Conservation (phyloP, 805 yeast genomes). For the Teunomyces cretensis region DNA sequence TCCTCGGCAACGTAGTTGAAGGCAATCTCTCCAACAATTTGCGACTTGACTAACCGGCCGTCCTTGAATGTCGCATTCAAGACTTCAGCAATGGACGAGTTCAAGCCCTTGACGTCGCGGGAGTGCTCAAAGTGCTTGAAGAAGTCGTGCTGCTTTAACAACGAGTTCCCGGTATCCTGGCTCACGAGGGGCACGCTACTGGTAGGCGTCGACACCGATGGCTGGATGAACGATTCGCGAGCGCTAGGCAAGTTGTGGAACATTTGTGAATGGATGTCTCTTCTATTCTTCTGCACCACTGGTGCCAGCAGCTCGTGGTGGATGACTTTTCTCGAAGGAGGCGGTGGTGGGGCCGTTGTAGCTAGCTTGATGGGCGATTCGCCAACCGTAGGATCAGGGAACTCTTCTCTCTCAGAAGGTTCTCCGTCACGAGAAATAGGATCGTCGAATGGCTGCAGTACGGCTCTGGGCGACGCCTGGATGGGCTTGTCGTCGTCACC, state of each 20-base stretch:
- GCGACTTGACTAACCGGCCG: constrained; percentile 59
- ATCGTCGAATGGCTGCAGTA: neutral
- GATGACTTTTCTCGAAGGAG: constrained; percentile 54
- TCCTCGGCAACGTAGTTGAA: constrained; percentile 54
- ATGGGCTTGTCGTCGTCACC: constrained; percentile 39
- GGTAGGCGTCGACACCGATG: neutral
- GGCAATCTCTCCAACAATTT: constrained; percentile 83
- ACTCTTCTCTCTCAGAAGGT: neutral
- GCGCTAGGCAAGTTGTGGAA: constrained; percentile 47
- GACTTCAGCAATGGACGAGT: constrained; percentile 84
- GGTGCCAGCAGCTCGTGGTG: constrained; percentile 20
- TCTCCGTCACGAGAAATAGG: neutral
- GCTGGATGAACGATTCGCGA: constrained; percentile 22
- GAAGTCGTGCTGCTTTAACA: constrained; percentile 50
- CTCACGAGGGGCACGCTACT: constrained; percentile 21
- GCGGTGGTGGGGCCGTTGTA: constrained; percentile 42
- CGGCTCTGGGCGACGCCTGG: constrained; percentile 25
- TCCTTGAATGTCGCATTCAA: constrained; percentile 71
- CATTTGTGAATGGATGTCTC: constrained; percentile 45
- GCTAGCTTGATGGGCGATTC: constrained; percentile 7
- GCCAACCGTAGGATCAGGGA: constrained; percentile 9
- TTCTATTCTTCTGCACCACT: constrained; percentile 26
- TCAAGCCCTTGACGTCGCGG: constrained; percentile 50
- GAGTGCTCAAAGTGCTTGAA: constrained; percentile 31
- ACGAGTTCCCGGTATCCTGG: constrained; percentile 42